These are phyloP conservation scores for Penicillium sp. DNA, from an alignment of 2,329 filamentous ascomycete species.

Conservation along the genomic window DNA sequence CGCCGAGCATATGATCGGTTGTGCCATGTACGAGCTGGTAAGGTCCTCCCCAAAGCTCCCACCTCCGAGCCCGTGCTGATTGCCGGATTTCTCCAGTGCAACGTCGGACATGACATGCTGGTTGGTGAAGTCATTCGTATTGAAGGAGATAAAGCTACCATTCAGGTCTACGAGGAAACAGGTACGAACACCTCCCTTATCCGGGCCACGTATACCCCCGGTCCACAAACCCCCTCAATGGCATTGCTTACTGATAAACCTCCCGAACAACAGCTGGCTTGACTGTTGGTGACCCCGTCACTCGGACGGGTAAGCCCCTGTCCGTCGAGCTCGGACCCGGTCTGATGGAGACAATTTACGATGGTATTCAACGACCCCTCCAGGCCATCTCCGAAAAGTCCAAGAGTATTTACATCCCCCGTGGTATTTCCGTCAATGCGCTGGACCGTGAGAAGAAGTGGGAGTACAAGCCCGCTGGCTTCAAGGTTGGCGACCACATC, in stretches of 20 bases:
- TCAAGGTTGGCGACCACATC: constrained; percentile 96
- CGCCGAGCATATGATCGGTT: constrained; percentile 97
- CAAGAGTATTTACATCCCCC: constrained; percentile 94
- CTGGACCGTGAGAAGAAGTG: constrained; percentile 91
- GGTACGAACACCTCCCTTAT: constrained; percentile 53
- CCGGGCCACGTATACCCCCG: constrained; percentile 5
- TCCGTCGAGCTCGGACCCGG: constrained; percentile 97
- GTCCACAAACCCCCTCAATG: not conserved
- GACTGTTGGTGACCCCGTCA: constrained; percentile 90
- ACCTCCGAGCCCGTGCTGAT: constrained; percentile 4
- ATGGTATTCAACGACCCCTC: constrained; percentile 95
- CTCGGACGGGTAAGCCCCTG: constrained; percentile 87
- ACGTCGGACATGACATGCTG: constrained; percentile 86
- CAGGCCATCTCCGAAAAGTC: constrained; percentile 75
- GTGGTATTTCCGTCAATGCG: constrained; percentile 83
- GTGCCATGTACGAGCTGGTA: constrained; percentile 99
- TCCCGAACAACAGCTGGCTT: constrained; percentile 67
- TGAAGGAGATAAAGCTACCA: constrained; percentile 90
- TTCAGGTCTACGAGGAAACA: constrained; percentile 99
- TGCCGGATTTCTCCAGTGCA: constrained; percentile 59
- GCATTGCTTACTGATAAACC: constrained; percentile 9
- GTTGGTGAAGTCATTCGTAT: constrained; percentile 98
- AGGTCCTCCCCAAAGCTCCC: constrained; percentile 32
- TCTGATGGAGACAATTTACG: constrained; percentile 98
- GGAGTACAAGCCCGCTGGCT: constrained; percentile 81